Conservation (phyloP, 352 stramenopile genomes). For the Phytophthora brassicae region DNA sequence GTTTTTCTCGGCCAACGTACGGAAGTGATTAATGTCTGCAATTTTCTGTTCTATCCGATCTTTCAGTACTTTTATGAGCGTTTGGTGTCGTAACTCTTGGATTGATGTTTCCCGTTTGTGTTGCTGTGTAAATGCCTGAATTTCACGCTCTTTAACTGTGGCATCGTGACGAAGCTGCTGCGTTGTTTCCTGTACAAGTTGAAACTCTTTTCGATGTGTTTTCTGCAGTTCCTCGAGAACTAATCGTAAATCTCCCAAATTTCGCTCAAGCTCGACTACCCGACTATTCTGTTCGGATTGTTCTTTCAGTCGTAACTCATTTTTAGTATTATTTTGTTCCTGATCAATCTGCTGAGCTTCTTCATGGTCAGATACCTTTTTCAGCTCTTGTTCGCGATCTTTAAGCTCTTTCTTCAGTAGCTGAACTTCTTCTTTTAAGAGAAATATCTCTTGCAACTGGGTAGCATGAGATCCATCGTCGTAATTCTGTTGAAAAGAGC, state of each 20-base stretch:
- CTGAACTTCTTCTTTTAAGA: constrained; percentile 7
- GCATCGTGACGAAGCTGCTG: constrained; percentile 9
- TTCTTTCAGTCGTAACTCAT: neutral
- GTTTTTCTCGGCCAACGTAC: constrained; percentile 1
- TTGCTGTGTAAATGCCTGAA: constrained; percentile 6
- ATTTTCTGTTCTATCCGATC: constrained; percentile 20
- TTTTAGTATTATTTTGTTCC: constrained; percentile 7
- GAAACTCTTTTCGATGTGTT: constrained; percentile 16
- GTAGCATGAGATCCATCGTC: constrained; percentile 8
- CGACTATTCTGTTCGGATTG: neutral
- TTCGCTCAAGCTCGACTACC: constrained; percentile 18
- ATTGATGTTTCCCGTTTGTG: neutral
- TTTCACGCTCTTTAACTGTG: neutral
- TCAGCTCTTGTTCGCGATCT: constrained; percentile 13
- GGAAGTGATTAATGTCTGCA: constrained; percentile 9
- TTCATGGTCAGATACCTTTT: constrained; percentile 2
- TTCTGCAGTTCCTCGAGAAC: constrained; percentile 3
- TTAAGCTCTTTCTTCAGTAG: constrained; percentile 1
- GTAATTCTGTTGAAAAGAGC: constrained; percentile 7
- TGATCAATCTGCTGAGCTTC: constrained; percentile 7
- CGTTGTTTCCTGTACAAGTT: constrained; percentile 9
- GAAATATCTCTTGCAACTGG: constrained; percentile 4
- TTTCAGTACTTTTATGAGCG: constrained; percentile 19
- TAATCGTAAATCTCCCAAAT: neutral
- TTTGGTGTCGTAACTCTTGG: constrained; percentile 13